Evolutionary conservation across 23 red algal genomes (phyloP).

Genomic region (Gracilaria domingensis): DNA sequence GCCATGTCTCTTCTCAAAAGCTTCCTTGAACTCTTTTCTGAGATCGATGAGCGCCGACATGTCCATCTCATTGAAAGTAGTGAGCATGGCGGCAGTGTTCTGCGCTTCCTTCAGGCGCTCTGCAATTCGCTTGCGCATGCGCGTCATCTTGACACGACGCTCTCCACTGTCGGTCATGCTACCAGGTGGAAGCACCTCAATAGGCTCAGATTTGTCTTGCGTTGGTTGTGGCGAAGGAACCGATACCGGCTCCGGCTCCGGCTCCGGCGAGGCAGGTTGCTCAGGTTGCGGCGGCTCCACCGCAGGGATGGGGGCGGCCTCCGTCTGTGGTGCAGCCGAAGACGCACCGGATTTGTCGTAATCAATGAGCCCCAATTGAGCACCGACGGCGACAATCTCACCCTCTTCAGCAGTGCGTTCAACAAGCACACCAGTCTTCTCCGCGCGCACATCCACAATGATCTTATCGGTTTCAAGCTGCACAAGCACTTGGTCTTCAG

Average conservation of each 20-base stretch:
- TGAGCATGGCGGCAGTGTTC: conserved; percentile 99
- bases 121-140: conserved; percentile 98
- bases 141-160: conserved; percentile 94
- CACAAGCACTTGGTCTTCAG: conserved; percentile 90
- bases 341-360: conserved; percentile 45
- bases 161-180: conserved; percentile 75
- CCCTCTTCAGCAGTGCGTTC: conserved; percentile 83
- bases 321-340: not conserved
- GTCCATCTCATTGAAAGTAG: conserved; percentile 99
- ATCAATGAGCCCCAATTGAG: conserved; percentile 71
- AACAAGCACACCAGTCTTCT: conserved; percentile 74
- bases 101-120: conserved; percentile 98
- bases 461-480: conserved; percentile 99
- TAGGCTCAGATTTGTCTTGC: conserved; percentile 17
- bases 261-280: not conserved
- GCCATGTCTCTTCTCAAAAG: conserved; percentile 92
- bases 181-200: conserved; percentile 48
- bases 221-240: not conserved
- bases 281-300: conserved; percentile 59
- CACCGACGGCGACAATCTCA: conserved; percentile 90
- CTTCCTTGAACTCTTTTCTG: conserved; percentile 89
- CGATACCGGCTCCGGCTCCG: not conserved
- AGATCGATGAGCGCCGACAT: conserved; percentile 96
- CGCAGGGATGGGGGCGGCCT: not conserved
- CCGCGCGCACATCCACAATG: conserved; percentile 95